These are phyloP conservation scores for Phytophthora melonis DNA, from an alignment of 352 stramenopile genomes.

Conservation along the genomic window DNA sequence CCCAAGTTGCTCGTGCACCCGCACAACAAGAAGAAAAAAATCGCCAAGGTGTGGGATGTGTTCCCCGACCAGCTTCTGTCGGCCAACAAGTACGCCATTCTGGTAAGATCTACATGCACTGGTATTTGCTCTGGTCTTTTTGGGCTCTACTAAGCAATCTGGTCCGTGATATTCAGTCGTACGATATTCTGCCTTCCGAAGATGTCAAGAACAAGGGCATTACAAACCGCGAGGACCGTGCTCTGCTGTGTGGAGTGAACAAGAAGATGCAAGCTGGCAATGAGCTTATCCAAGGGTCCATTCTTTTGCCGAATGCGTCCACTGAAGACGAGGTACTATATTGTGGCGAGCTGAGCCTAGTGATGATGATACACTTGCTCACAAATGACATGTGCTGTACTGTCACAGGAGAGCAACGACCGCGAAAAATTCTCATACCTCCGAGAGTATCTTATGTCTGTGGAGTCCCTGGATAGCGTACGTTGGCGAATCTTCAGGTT, in stretches of 20 bases:
- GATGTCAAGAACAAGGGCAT: conserved; percentile 83
- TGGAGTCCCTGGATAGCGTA: conserved; percentile 77
- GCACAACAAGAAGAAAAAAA: conserved; percentile 86
- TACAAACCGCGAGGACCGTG: conserved; percentile 70
- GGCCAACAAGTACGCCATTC: conserved; percentile 85
- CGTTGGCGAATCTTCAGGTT: conserved; percentile 34
- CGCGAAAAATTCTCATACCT: conserved; percentile 86
- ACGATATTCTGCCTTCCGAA: conserved; percentile 86
- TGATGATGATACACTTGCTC: neutral
- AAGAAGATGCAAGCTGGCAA: conserved; percentile 66
- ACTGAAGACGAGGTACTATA: conserved; percentile 62
- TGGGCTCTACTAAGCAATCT: conserved; percentile 3
- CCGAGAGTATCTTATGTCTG: conserved; percentile 82
- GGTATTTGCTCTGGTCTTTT: neutral
- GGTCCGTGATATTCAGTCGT: conserved; percentile 54
- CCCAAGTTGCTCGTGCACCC: conserved; percentile 77
- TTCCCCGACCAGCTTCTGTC: conserved; percentile 82
- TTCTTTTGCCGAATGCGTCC: conserved; percentile 68
- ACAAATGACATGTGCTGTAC: conserved; percentile 12
- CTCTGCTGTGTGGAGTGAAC: conserved; percentile 76
- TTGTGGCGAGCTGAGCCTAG: neutral
- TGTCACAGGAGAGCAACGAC: conserved; percentile 59
- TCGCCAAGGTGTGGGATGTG: conserved; percentile 85
- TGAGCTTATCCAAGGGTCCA: conserved; percentile 79
- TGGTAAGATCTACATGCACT: conserved; percentile 50